Evolutionary conservation across 257 asterid genomes (phyloP).

Genomic region (Nicotiana tabacum): DNA sequence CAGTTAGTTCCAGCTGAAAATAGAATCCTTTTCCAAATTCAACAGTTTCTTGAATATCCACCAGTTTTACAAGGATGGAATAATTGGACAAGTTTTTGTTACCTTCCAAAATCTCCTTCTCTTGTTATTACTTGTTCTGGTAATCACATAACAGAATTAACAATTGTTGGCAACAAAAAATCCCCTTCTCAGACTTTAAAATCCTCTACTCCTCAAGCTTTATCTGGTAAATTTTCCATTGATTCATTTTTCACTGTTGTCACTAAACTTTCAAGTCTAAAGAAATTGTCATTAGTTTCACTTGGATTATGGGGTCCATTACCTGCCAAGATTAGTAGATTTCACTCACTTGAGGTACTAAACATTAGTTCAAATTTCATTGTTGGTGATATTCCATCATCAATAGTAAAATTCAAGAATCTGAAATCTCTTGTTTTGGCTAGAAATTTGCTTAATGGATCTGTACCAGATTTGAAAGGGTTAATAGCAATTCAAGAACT

Average conservation of each 20-base stretch:
- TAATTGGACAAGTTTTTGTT: conserved; percentile 84
- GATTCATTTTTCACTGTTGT: conserved; percentile 86
- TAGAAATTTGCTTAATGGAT: conserved; percentile 64
- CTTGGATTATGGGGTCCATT: conserved; percentile 84
- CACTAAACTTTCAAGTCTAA: conserved; percentile 62
- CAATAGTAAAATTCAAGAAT: conserved; percentile 44
- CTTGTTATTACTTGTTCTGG: conserved; percentile 59
- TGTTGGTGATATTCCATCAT: conserved; percentile 54
- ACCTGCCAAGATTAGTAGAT: conserved; percentile 59
- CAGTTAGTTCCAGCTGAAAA: conserved; percentile 53
- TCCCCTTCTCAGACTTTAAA: conserved; percentile 37
- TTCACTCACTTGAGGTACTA: conserved; percentile 58
- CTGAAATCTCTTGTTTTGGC: conserved; percentile 55
- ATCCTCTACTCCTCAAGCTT: conserved; percentile 30
- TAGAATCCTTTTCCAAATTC: conserved; percentile 62
- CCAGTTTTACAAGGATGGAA: conserved; percentile 65
- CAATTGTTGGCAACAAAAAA: conserved; percentile 69
- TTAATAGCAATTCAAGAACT: conserved; percentile 47
- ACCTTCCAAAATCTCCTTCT: conserved; percentile 45
- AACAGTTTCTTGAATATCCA: conserved; percentile 70
- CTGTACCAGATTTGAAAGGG: conserved; percentile 59
- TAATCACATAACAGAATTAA: conserved; percentile 63
- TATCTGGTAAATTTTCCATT: conserved; percentile 52
- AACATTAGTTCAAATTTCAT: conserved; percentile 70
- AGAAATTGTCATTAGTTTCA: conserved; percentile 60